Evolutionary conservation across 805 yeast genomes (phyloP), one percentile per base, ranked within the genome.

Genomic region (Candida nemodendra): DNA sequence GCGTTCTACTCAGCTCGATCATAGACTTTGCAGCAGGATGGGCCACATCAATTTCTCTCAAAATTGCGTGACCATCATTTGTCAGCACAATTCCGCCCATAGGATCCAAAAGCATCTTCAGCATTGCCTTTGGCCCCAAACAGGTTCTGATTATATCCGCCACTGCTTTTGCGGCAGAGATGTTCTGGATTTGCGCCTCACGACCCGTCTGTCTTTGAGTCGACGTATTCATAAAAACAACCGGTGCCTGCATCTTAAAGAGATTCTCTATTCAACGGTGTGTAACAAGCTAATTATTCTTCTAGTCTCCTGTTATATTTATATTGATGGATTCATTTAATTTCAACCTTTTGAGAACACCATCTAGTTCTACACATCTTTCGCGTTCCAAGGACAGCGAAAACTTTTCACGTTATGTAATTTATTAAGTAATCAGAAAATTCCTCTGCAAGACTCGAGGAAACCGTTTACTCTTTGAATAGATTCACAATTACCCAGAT

Each of bases 1-100:
- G 97, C 5, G 99, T 90, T 68, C 99, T 79, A 55, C 93, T 81
- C 50, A 93, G 76, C 67, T 93, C 99, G 58, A 93, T 85, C 98
- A 93, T 93, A 22, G 95, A 84, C 67, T 93, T 93, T 32, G 99
- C 99, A 4, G 99, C 99, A 9, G 99, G 99, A 62, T 93, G 99
- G 4, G 96, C 89, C 39, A 85, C 95, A 60, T 91, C 98, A 51
- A 93, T 93, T 62, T 93, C 99, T 59, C 99, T 79, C 52, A 93
- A 71, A 51, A 93, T 93, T 13, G 99, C 99, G 65, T 93, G 99
- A 11, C 99, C 99, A 63, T 93, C 99, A 65, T 93, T 93, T 40
- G 99, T 93, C 48, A 93, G 72, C 12, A 91, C 97, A 50, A 93
- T 85, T 22, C 99, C 99, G 22, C 93, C 91, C 81, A 84, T 84